Conservation (phyloP, 257 asterid species). For the Solanum microdontum region DNA sequence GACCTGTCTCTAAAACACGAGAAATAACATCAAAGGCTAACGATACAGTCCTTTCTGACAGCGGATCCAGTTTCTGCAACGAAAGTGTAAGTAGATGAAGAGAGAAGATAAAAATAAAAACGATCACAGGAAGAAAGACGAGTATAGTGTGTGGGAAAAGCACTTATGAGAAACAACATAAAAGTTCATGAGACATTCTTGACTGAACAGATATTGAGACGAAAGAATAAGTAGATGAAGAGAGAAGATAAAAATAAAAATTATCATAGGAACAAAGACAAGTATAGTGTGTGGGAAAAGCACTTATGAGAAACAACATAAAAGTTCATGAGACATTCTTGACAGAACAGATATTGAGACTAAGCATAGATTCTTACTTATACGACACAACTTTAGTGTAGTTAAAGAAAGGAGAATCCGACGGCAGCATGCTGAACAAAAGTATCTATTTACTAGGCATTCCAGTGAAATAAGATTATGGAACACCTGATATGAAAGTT, state of each 20-base stretch:
- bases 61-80: constrained; percentile 23
- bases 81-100: background rate
- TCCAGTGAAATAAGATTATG: background rate
- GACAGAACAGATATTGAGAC: background rate
- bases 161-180: constrained; percentile 2
- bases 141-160: background rate
- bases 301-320: constrained; percentile 1
- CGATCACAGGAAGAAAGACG: background rate
- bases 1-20: constrained; percentile 30
- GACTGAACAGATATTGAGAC: background rate
- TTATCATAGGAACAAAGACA: background rate
- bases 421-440: background rate
- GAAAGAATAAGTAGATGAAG: no score
- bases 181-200: background rate
- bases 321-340: background rate
- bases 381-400: background rate
- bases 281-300: background rate
- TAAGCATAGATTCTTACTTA: background rate
- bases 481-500: background rate
- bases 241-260: no score
- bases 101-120: background rate
- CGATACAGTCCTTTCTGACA: constrained; percentile 27
- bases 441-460: background rate
- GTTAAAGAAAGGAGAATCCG: background rate
- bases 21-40: constrained; percentile 30